phyloP scores from a whole-genome alignment of 1,284 basidiomycete genomes.

The Ustilago loliicola region DNA sequence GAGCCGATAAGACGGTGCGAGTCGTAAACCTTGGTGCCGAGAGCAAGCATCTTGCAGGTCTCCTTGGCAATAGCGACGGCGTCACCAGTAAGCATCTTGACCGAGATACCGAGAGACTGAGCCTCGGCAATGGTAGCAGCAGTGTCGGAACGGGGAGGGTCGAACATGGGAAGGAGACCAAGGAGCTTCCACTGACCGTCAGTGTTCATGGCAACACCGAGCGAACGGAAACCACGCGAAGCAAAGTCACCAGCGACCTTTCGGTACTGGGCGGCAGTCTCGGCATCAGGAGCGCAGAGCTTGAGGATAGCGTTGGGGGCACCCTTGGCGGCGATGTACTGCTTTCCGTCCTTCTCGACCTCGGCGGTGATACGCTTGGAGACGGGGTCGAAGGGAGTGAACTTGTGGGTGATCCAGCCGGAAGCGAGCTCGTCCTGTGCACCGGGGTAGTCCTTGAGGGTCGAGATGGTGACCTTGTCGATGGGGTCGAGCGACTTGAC shows the following conservation, averaged over 20 bases:
- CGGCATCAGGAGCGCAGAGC: slow-evolving; percentile 72
- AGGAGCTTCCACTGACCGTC: slow-evolving; percentile 74
- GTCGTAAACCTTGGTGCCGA: slow-evolving; percentile 75
- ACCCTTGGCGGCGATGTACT: slow-evolving; percentile 75
- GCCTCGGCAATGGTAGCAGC: slow-evolving; percentile 75
- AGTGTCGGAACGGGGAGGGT: slow-evolving; percentile 75
- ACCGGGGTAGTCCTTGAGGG: slow-evolving; percentile 75
- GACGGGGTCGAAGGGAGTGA: slow-evolving; percentile 76
- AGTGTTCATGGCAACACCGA: slow-evolving; percentile 75
- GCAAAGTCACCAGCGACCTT: slow-evolving; percentile 73
- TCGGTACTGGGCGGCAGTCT: slow-evolving; percentile 72
- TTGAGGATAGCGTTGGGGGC: slow-evolving; percentile 76
- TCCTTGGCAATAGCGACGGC: slow-evolving; percentile 76
- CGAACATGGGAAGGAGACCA: slow-evolving; percentile 73
- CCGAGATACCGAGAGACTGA: slow-evolving; percentile 73
- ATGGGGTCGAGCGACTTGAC: slow-evolving; percentile 75
- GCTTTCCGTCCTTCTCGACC: slow-evolving; percentile 74
- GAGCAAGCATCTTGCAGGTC: slow-evolving; percentile 74
- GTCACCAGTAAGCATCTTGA: slow-evolving; percentile 77
- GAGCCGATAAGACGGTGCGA: slow-evolving; percentile 75
- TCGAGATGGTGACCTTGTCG: slow-evolving; percentile 75
- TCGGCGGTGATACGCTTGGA: slow-evolving; percentile 76
- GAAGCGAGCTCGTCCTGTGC: slow-evolving; percentile 73
- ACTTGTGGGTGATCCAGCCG: slow-evolving; percentile 75
- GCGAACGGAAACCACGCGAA: slow-evolving; percentile 74